Evolutionary conservation across 2,329 filamentous ascomycete species (phyloP).

Genomic region (Coniochaeta sp.): DNA sequence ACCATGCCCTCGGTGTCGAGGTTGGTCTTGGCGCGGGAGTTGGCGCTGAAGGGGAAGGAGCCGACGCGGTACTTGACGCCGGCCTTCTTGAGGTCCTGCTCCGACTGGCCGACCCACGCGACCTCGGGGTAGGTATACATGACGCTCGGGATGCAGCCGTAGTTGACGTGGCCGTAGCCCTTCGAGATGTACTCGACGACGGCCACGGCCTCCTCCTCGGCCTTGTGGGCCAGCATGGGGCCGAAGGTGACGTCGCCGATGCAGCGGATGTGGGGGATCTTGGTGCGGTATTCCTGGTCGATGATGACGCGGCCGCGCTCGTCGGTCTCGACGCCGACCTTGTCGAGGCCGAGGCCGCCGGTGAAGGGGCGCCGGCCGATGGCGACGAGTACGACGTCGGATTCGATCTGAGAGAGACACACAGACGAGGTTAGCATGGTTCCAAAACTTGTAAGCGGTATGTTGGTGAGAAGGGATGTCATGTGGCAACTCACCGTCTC

Average conservation of each 20-base stretch:
- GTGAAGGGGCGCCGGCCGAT: slow-evolving; percentile 97
- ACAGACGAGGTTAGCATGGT: background rate
- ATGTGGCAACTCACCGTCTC: slow-evolving; percentile 67
- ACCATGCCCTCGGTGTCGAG: slow-evolving; percentile 91
- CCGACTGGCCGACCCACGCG: slow-evolving; percentile 96
- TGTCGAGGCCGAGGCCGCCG: slow-evolving; percentile 82
- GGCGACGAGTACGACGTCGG: slow-evolving; percentile 91
- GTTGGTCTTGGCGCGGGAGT: slow-evolving; percentile 98
- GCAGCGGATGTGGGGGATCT: slow-evolving; percentile 92
- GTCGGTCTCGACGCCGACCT: slow-evolving; percentile 84
- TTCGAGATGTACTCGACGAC: slow-evolving; percentile 97
- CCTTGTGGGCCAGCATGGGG: slow-evolving; percentile 98
- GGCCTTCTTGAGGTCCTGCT: slow-evolving; percentile 86
- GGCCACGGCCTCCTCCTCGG: slow-evolving; percentile 94
- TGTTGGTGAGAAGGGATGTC: too few relatives aligned
- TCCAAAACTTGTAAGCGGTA: slow-evolving; percentile 60
- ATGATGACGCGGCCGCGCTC: slow-evolving; percentile 93
- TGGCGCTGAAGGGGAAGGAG: slow-evolving; percentile 94
- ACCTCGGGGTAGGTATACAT: slow-evolving; percentile 99
- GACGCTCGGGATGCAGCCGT: slow-evolving; percentile 92
- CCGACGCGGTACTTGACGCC: slow-evolving; percentile 90
- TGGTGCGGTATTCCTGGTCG: slow-evolving; percentile 98
- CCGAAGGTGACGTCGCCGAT: slow-evolving; percentile 96
- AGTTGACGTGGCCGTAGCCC: slow-evolving; percentile 98
- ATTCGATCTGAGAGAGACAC: slow-evolving; percentile 58